Base-by-base conservation (phyloP, 805 yeast species). In the Starmerella bombicola region DNA sequence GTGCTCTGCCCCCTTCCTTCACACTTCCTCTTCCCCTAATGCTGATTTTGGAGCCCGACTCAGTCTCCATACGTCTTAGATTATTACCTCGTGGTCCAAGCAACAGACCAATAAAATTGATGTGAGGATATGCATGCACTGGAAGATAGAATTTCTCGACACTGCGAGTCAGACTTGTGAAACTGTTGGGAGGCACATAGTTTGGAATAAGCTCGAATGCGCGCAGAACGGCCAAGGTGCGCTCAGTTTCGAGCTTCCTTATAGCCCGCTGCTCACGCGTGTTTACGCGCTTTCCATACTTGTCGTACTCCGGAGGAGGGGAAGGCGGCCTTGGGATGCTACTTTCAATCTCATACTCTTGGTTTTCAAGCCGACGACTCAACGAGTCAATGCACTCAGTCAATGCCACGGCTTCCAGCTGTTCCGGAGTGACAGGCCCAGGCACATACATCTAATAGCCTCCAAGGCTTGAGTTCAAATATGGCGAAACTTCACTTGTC, bases 1-100 rank as follows among this genome's bases (percentile, higher is more conserved):
- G 13, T n/a, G 33, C 16, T 1, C 43, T 32, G 24, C 43, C 25
- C 24, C 97, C 97, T 55, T 83, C 94, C 55, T 88, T 88, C 16
- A 85, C 93, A 1, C 96, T 86, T 0, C 99, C 99, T 51, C 80
- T 77, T 21, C 99, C 99, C 51, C 99, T 69, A 37, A 91, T 81
- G 3, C 86, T 93, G 44, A 91, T 79, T 49, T 71, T 74, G 15
- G 97, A 95, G 1, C 95, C 95, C 30, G 93, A 78, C 37, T 79
- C 76, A 22, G 73, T 76, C 56, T 88, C 93, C 60, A 93, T 63
- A 51, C 74, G 73, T 45, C 81, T 73, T 52, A 88, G 62, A 0
- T 95, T 88, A 52, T 80, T 79, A 19, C 97, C 99, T 66, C 99
- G 76, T 24, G 99, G 98, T 0, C 99, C 99, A 37, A 91, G 61